A percentile compares a stretch with the other conserved stretches of the same genome.
Conservation (phyloP, 345 rosid species). For the Arabidopsis arenosa region DNA sequence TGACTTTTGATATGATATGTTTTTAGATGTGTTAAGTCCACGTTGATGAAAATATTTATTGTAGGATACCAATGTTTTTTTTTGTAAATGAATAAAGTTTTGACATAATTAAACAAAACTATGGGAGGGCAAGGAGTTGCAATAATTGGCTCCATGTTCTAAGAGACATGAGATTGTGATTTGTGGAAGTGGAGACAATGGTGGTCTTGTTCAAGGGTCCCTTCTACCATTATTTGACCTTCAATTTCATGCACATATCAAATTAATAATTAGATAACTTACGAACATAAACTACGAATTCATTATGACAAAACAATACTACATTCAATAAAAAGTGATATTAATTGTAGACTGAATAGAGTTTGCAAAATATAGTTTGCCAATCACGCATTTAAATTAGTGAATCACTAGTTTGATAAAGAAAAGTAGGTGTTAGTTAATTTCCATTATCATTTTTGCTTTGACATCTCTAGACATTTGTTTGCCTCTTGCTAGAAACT, state of each 20-base stretch:
- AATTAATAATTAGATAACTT: background rate
- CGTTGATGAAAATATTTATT: conserved; percentile 34
- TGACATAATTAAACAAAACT: conserved; percentile 1
- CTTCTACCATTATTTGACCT: conserved; percentile 31
- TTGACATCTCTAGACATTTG: conserved; percentile 18
- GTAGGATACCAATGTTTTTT: background rate
- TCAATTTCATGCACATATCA: conserved; percentile 10
- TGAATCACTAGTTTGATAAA: background rate
- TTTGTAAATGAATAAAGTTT: conserved; percentile 18
- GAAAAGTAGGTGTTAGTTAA: conserved; percentile 24
- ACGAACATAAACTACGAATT: background rate
- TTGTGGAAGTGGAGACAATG: conserved; percentile 33
- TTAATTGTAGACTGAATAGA: background rate
- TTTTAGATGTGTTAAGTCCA: conserved; percentile 27
- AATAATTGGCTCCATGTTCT: conserved; percentile 32
- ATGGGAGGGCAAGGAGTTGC: conserved; percentile 17
- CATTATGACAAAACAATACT: background rate
- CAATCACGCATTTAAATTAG: background rate
- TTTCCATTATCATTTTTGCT: conserved; percentile 17
- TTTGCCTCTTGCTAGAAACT: conserved; percentile 12
- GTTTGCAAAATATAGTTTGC: background rate
- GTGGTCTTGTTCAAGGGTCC: conserved; percentile 39
- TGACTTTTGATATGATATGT: conserved; percentile 30
- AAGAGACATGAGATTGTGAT: conserved; percentile 32
- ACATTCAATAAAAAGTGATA: background rate